These are phyloP conservation scores for Calcarisporium arbuscula DNA, from an alignment of 2,329 filamentous ascomycete species.

Conservation along the genomic window DNA sequence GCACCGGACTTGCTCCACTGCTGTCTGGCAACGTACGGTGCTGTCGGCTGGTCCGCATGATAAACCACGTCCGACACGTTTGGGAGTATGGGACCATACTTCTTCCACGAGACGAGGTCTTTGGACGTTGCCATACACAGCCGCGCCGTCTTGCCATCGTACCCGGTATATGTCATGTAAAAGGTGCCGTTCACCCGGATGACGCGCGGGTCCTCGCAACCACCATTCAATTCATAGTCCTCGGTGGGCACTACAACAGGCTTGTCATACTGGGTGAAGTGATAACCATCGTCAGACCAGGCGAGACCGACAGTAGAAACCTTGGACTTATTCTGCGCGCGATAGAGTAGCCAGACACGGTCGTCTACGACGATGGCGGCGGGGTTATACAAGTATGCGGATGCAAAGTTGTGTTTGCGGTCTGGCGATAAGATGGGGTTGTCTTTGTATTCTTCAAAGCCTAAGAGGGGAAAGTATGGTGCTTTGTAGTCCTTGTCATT, in stretches of 20 bases:
- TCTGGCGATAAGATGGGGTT: not conserved
- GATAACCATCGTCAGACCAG: conserved; percentile 1
- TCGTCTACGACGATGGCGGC: conserved; percentile 1
- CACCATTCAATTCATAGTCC: not conserved
- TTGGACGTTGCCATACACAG: conserved; percentile 1
- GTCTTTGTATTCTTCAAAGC: not conserved
- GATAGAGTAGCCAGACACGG: not conserved
- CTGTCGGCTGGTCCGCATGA: no score
- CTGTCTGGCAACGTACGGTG: no score
- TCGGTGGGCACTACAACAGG: not conserved
- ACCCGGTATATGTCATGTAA: conserved; percentile 1
- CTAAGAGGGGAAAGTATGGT: not conserved
- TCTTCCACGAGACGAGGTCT: not conserved
- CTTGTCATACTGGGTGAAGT: not conserved
- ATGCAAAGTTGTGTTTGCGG: not conserved
- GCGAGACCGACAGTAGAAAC: not conserved
- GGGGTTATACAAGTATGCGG: not conserved
- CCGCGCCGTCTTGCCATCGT: not conserved
- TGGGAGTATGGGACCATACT: not conserved
- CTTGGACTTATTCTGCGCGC: not conserved
- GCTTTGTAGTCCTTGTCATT: not conserved
- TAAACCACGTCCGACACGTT: not conserved
- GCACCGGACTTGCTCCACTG: conserved; percentile 1
- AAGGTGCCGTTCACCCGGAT: not conserved
- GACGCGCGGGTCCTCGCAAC: conserved; percentile 1